phyloP scores from a whole-genome alignment of 75 land plant genomes.

The Cunninghamia lanceolata region DNA sequence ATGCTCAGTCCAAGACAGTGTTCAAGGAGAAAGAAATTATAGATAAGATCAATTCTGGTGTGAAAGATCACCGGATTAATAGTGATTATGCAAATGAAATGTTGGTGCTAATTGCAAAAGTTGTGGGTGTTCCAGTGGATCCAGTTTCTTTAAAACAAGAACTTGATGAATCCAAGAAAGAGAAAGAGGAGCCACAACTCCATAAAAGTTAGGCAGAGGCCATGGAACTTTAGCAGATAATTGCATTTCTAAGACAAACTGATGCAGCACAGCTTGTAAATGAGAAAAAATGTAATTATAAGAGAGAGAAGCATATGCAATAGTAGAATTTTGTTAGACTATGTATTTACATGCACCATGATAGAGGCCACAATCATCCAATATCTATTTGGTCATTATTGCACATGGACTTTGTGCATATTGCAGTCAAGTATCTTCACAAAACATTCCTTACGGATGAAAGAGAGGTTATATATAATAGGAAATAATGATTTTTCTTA shows the following conservation, averaged over 20 bases:
- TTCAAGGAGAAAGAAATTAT: constrained; percentile 12
- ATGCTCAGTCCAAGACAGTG: constrained; percentile 15
- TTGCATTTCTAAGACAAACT: constrained; percentile 18
- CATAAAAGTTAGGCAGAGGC: constrained; percentile 31
- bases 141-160: constrained; percentile 16
- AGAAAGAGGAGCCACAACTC: constrained; percentile 24
- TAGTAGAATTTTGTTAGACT: too few species aligned
- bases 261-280: constrained; percentile 17
- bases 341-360: too few species aligned
- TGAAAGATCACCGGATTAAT: constrained; percentile 1
- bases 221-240: constrained; percentile 19
- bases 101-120: constrained; percentile 17
- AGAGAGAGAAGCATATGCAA: constrained; percentile 3
- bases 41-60: constrained; percentile 13
- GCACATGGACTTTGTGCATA: too few species aligned
- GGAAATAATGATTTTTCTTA: too few species aligned
- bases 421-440: too few species aligned
- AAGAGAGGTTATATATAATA: too few species aligned
- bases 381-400: too few species aligned
- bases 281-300: constrained; percentile 42
- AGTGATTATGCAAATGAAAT: constrained; percentile 13
- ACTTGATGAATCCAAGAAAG: constrained; percentile 22
- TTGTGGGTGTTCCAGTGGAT: constrained; percentile 15
- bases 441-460: too few species aligned
- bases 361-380: too few species aligned